phyloP scores from a whole-genome alignment of 495 filamentous ascomycete genomes.

The Hypoxylon cercidicola region DNA sequence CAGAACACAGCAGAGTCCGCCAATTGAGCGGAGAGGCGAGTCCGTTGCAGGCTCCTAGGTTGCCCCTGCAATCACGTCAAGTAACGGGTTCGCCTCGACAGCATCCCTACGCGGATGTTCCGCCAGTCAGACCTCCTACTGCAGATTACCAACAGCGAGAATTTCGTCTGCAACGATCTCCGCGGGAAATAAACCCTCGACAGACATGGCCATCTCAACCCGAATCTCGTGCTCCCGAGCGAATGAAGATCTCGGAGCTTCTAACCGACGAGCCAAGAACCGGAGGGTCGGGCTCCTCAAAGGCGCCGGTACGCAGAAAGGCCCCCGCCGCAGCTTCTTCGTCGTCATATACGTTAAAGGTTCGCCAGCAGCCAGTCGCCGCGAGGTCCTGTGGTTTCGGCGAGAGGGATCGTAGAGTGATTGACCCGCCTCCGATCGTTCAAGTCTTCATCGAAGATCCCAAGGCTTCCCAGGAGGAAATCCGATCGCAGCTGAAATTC shows the following conservation, averaged over 20 bases:
- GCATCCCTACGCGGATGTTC: constrained; percentile 24
- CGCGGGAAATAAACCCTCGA: constrained; percentile 23
- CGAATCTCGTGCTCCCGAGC: constrained; percentile 45
- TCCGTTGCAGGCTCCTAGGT: constrained; percentile 26
- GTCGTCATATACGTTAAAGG: constrained; percentile 60
- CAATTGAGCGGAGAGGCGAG: constrained; percentile 30
- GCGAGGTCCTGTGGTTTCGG: constrained; percentile 95
- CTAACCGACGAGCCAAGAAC: constrained; percentile 48
- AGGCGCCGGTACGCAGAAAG: constrained; percentile 36
- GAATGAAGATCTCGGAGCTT: constrained; percentile 59
- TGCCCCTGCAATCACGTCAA: constrained; percentile 27
- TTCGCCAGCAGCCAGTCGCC: constrained; percentile 91
- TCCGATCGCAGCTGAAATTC: constrained; percentile 70
- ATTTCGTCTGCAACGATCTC: constrained; percentile 27
- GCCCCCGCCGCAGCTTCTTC: constrained; percentile 22
- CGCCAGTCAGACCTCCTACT: constrained; percentile 26
- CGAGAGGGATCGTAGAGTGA: constrained; percentile 89
- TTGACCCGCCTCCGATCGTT: constrained; percentile 95
- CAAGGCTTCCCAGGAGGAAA: constrained; percentile 62
- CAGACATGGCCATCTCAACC: constrained; percentile 37
- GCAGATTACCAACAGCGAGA: constrained; percentile 36
- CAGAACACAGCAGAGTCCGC: constrained; percentile 37
- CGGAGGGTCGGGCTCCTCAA: constrained; percentile 40
- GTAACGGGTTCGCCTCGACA: constrained; percentile 27
- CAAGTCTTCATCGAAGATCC: constrained; percentile 80